Evolutionary conservation across 2,329 filamentous ascomycete genomes (phyloP), one percentile per base, ranked within the genome.

Genomic region (Pseudogymnoascus sp.): DNA sequence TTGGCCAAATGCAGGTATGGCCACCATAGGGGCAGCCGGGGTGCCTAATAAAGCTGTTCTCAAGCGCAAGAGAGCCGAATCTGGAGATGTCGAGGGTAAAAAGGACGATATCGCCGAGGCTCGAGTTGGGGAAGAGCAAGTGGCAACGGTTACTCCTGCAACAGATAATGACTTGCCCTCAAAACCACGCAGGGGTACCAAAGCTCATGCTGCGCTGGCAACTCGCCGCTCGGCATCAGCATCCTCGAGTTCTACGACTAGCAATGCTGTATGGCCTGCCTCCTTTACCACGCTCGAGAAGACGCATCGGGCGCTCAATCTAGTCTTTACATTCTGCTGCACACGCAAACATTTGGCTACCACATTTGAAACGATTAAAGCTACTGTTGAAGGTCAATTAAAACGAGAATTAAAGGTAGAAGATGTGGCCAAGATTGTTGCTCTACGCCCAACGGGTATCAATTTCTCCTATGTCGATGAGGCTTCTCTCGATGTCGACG

Each of bases 311-410:
- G 93, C 94, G 1, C 76, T 99, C 63, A 99, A 96, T 68, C 77
- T 97, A 1, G 91, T 97, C 0, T 96, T 91, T 69, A 97, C 94
- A 0, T 97, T 99, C 71, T 96, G 91, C 76, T 94, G 87, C 71
- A 93, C 93, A 1, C 86, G 94, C 50, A 97, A 96, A 71, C 90
- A 97, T 69, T 81, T 97, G 29, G 86, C 90, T 0, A 97, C 94
- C 0, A 97, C 93, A 0, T 91, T 97, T 66, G 89, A 94, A 13
- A 96, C 88, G 5, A 89, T 99, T 54, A 91, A 87, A 67, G 83
- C 85, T 7, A 84, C 93, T 0, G 93, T 97, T 0, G 91, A 97
- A 73, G 84, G 83, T 0, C 91, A 97, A 70, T 92, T 86, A 63
- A 87, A 88, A 68, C 81, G 84, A 24, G 78, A 85, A 15, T 74